phyloP scores from a whole-genome alignment of 2,329 filamentous ascomycete species.

The Pestalotiopsis sp. region DNA sequence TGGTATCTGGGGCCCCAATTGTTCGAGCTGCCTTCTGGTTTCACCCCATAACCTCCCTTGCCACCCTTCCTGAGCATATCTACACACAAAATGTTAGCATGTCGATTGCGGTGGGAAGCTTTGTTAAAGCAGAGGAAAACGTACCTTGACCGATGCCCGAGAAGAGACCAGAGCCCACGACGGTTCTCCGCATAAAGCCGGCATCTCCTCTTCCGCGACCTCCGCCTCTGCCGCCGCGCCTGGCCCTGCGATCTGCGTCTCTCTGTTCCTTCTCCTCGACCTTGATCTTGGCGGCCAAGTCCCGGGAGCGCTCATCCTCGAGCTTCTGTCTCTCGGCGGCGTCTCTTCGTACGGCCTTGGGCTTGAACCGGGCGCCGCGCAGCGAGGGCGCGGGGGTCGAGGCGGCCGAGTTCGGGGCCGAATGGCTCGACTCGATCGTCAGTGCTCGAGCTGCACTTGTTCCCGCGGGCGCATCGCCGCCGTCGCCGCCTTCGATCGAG shows the following conservation, averaged over 20 bases:
- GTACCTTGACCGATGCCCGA: constrained; percentile 30
- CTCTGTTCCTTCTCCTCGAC: constrained; percentile 31
- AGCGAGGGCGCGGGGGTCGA: constrained; percentile 36
- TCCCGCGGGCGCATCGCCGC: neutral
- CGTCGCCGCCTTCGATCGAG: constrained; percentile 1
- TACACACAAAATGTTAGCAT: constrained; percentile 8
- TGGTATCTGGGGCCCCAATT: constrained; percentile 35
- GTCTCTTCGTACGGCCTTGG: constrained; percentile 50
- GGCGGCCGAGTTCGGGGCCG: constrained; percentile 21
- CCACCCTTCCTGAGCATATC: constrained; percentile 24
- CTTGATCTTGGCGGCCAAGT: constrained; percentile 30
- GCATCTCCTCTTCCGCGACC: constrained; percentile 31
- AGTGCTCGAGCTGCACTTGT: neutral
- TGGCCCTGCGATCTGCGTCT: constrained; percentile 34
- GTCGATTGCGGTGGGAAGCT: no score
- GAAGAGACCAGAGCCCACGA: constrained; percentile 35
- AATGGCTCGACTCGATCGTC: constrained; percentile 11
- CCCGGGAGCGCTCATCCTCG: constrained; percentile 36
- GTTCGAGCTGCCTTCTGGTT: constrained; percentile 33
- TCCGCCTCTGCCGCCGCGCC: constrained; percentile 35
- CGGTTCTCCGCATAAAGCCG: constrained; percentile 29
- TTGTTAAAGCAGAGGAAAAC: neutral
- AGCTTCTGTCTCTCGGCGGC: constrained; percentile 49
- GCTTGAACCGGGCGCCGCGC: constrained; percentile 43
- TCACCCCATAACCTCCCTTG: constrained; percentile 23